Evolutionary conservation across 2,329 filamentous ascomycete genomes (phyloP).

Genomic region (Trichoderma polysporum): DNA sequence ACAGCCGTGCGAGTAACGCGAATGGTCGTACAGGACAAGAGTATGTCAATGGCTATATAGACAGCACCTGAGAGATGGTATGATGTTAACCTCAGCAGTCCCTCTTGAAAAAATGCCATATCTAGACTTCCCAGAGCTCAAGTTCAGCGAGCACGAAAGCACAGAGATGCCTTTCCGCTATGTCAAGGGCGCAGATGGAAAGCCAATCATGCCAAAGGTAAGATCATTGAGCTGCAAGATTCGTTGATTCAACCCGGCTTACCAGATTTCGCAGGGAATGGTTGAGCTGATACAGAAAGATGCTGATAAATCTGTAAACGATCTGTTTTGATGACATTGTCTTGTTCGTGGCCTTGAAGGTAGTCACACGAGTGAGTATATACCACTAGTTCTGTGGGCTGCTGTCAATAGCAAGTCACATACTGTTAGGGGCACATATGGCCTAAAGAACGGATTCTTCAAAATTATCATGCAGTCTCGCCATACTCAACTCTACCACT

Average conservation of each 20-base stretch:
- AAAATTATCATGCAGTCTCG: neutral
- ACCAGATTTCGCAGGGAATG: constrained; percentile 69
- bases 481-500: neutral
- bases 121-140: constrained; percentile 84
- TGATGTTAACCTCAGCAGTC: constrained; percentile 48
- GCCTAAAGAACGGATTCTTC: neutral
- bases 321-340: constrained; percentile 61
- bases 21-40: constrained; percentile 79
- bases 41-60: constrained; percentile 48
- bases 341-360: neutral
- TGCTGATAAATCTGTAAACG: constrained; percentile 86
- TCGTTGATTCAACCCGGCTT: constrained; percentile 21
- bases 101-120: constrained; percentile 77
- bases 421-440: neutral
- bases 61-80: neutral
- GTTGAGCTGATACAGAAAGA: constrained; percentile 89
- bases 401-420: neutral
- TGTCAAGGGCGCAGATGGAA: constrained; percentile 70
- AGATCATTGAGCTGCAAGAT: constrained; percentile 29
- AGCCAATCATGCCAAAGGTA: constrained; percentile 90
- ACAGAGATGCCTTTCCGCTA: constrained; percentile 99
- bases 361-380: neutral
- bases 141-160: constrained; percentile 87
- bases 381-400: neutral
- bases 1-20: constrained; percentile 93